Percentiles rank a stretch among this genome's conserved stretches.
Evolutionary conservation across 1,139 yeast genomes (phyloP).

Genomic region (Geotrichum citri-aurantii): DNA sequence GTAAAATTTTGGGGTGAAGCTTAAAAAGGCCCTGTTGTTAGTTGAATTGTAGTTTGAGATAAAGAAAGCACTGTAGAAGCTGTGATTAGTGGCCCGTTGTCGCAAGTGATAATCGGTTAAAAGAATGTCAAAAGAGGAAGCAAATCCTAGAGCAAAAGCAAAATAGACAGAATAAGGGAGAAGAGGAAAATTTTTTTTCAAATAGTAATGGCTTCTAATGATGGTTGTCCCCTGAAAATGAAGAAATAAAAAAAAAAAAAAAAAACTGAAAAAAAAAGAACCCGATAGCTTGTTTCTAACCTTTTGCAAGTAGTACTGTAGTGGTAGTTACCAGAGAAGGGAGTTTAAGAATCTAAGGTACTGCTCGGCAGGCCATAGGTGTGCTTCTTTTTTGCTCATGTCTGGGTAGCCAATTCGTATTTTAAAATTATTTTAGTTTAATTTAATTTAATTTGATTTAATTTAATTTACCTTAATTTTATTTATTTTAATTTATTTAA

Average conservation of each 20-base stretch:
- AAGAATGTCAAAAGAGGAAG: not conserved
- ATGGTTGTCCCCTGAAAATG: not conserved
- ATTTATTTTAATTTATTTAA: no score
- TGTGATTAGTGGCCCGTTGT: not conserved
- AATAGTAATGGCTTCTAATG: not conserved
- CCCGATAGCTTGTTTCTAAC: not conserved
- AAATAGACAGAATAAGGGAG: not conserved
- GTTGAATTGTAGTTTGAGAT: not conserved
- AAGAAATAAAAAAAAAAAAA: not conserved
- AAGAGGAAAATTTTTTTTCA: not conserved
- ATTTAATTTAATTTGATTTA: no score
- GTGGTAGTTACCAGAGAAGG: not conserved
- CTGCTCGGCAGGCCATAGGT: not conserved
- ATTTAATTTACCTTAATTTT: no score
- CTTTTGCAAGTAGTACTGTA: not conserved
- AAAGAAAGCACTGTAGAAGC: not conserved
- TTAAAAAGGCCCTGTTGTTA: not conserved
- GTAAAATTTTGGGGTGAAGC: not conserved
- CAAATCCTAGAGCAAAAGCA: not conserved
- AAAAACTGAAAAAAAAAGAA: not conserved
- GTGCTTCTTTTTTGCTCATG: not conserved
- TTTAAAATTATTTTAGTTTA: no score
- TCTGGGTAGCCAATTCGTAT: not conserved
- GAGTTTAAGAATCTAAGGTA: not conserved
- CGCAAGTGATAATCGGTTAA: not conserved